A percentile compares a stretch with the other conserved stretches of the same genome.
phyloP scores from a whole-genome alignment of 208 protist genomes.

The Acanthamoeba sp. region DNA sequence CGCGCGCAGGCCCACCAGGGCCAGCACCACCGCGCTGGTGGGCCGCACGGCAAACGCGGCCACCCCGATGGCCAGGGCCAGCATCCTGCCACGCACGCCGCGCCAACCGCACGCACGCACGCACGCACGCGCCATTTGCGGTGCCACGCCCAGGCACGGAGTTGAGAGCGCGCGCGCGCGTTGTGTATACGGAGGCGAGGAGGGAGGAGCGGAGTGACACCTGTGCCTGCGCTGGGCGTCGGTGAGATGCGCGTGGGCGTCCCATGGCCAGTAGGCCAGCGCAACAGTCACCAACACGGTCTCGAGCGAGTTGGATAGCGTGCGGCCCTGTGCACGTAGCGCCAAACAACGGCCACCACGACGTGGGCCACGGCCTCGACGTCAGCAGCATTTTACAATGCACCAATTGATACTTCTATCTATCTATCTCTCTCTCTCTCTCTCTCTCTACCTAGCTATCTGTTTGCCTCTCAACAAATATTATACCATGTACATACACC shows the following conservation, averaged over 20 bases:
- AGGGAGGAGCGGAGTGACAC: background rate
- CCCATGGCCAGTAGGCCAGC: conserved; percentile 77
- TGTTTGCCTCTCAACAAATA: too few species aligned
- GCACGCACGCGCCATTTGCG: background rate
- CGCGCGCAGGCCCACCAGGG: background rate
- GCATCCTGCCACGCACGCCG: background rate
- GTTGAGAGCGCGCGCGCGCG: background rate
- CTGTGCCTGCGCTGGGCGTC: background rate
- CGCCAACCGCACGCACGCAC: background rate
- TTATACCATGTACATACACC: too few species aligned
- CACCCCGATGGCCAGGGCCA: background rate
- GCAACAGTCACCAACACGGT: conserved; percentile 79
- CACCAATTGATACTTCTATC: too few species aligned
- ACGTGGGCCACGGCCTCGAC: too few species aligned
- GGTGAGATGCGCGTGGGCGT: background rate
- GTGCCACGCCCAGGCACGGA: too few species aligned
- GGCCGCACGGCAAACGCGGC: conserved; percentile 34
- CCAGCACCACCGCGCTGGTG: conserved; percentile 33
- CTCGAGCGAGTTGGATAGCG: conserved; percentile 84
- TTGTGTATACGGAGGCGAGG: background rate
- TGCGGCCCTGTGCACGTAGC: conserved; percentile 65
- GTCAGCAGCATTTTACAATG: too few species aligned
- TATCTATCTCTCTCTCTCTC: too few species aligned
- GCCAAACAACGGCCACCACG: too few species aligned
- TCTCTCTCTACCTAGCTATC: too few species aligned